phyloP scores from a whole-genome alignment of 805 yeast species.

The Candida ipomoeae region DNA sequence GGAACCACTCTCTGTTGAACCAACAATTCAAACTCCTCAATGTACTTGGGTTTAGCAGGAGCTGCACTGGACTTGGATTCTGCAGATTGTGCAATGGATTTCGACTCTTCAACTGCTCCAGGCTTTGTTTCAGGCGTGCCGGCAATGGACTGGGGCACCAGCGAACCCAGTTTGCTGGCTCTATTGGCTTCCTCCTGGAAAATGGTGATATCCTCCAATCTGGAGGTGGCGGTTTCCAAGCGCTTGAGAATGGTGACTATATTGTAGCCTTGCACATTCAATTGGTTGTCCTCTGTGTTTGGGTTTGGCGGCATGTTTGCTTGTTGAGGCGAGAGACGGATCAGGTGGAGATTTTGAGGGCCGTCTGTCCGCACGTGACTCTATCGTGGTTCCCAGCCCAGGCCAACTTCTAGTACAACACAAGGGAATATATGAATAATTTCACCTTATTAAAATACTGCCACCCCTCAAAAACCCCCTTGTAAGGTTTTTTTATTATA shows the following conservation, averaged over 20 bases:
- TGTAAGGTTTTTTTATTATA: no score
- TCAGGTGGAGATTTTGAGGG: slow-evolving; percentile 1
- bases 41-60: slow-evolving; percentile 38
- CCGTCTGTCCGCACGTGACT: slow-evolving; percentile 8
- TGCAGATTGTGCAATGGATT: slow-evolving; percentile 5
- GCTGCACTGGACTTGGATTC: slow-evolving; percentile 17
- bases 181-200: slow-evolving; percentile 60
- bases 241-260: slow-evolving; percentile 68
- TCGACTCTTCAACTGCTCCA: slow-evolving; percentile 5
- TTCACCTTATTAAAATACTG: no score
- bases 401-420: no score
- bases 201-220: slow-evolving; percentile 83
- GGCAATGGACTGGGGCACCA: slow-evolving; percentile 2
- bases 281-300: slow-evolving; percentile 41
- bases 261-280: slow-evolving; percentile 77
- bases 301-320: slow-evolving; percentile 15
- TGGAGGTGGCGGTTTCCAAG: slow-evolving; percentile 88
- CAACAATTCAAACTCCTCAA: slow-evolving; percentile 52
- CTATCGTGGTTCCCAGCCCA: not conserved
- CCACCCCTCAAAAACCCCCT: no score
- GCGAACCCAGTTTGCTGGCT: slow-evolving; percentile 8
- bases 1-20: slow-evolving; percentile 54
- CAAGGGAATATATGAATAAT: no score
- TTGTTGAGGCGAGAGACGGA: not conserved
- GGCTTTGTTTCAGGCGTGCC: slow-evolving; percentile 8